Evolutionary conservation across 1,284 basidiomycete genomes (phyloP), one percentile per base, ranked within the genome.

Genomic region (Puccinia brachypodii): DNA sequence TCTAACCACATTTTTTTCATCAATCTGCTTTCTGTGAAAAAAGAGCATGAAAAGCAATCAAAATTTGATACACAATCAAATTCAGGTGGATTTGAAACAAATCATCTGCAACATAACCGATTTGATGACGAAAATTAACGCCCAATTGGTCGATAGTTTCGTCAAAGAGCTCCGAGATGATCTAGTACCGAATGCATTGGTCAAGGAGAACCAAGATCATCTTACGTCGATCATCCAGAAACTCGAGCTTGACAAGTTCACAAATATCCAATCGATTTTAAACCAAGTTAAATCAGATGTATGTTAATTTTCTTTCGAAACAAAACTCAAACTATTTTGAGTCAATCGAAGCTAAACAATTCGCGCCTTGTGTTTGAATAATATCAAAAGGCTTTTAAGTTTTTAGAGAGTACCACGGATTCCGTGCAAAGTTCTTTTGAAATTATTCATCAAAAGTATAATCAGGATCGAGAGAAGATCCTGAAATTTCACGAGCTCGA

Each of bases 401-500:
- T 73, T 74, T 40, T 60, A 36, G 58, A 74, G 8, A 58, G n/a
- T 16, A 74, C 71, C n/a, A 73, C 47, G 60, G 44, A 50, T n/a
- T 74, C 68, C 11, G 31, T 73, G 25, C 56, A 81, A 74, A 74
- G n/a, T 38, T 73, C 71, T 25, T 53, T 74, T n/a, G 60, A 81
- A 40, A 47, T 74, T 19, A 81, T 81, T 19, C 58, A 73, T 22
- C 1, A 53, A 4, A 81, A 81, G 50, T 74, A 74, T 28, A 8
- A 60, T 13, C 25, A 47, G 22, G 79, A 81, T 74, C 56, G 79
- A 25, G 58, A 73, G 31, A 73, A 73, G 56, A 44, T 81, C 8
- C 33, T 81, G n/a, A 64, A 66, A 53, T 81, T 72, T 13, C 79
- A 81, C 40, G 69, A 81, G 42, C 38, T 62, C 14, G 79, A 81